Conservation (phyloP, 129 eudicot genomes). For the Heracleum sosnowskyi region DNA sequence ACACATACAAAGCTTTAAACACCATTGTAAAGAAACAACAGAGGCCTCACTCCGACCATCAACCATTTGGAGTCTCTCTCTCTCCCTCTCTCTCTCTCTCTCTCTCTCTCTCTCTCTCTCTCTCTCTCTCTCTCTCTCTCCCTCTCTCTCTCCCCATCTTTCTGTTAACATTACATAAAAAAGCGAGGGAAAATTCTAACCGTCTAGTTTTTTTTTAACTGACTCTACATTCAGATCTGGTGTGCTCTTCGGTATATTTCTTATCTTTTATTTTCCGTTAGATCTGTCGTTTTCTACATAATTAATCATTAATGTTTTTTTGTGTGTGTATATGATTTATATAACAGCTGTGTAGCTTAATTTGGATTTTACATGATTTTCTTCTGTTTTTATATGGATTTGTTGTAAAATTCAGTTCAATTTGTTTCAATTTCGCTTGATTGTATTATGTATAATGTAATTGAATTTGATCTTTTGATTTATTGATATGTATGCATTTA, state of each 20-base stretch:
- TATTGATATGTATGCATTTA: not conserved
- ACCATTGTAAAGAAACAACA: too few species aligned
- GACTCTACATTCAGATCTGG: not conserved
- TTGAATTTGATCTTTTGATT: too few species aligned
- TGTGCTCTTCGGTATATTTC: slow-evolving; percentile 4
- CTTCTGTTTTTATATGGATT: not conserved
- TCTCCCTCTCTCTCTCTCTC: not conserved
- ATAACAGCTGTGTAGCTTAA: not conserved
- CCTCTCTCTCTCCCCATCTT: too few species aligned
- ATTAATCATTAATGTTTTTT: too few species aligned
- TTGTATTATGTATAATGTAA: not conserved
- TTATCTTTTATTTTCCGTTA: not conserved
- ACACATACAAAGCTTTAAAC: too few species aligned
- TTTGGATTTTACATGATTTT: not conserved
- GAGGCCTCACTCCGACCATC: too few species aligned
- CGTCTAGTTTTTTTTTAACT: not conserved
- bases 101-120: not conserved
- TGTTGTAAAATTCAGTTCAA: not conserved
- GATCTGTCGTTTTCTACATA: not conserved
- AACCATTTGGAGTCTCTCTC: not conserved
- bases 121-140: not conserved
- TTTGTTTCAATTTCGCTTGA: not conserved
- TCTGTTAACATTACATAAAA: not conserved
- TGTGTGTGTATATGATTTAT: not conserved
- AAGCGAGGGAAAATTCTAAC: slow-evolving; percentile 5